Base-by-base conservation (phyloP, 2,329 filamentous ascomycete species). In the Rhexocercosporidium sp. region DNA sequence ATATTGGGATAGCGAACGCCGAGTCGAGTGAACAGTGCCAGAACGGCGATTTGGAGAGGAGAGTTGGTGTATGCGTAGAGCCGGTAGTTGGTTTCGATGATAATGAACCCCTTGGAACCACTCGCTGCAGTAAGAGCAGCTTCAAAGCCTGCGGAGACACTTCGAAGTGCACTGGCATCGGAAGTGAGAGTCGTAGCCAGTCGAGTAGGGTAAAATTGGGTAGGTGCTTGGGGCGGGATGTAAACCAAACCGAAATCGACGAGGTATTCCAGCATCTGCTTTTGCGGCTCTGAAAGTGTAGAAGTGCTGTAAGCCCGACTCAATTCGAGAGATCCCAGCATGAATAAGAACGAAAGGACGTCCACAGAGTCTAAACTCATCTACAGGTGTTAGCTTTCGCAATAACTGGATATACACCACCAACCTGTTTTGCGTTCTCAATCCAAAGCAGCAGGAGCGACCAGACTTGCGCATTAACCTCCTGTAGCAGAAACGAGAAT, bases 61-160 rank as follows among this genome's bases (percentile, higher is more conserved):
- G 94, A 97, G 39, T 92, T 91, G 7, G 96, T 98, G 82, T 99
- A 99, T 37, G 96, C 96, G 82, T 99, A 99, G 73, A 99, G 82
- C 29, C 96, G 92, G 82, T 97, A 98, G 81, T 99, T 99, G 9
- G 96, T 99, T 82, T 99, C 96, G 72, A 99, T 88, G 75, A 99
- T 94, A 77, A 99, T 93, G 82, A 93, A 96, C 70, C 94, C 94
- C 75, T 90, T 89, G 70, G 83, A 80, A 20, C 79, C 80, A 60
- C 76, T 77, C 59, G 71, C 79, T 54, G 74, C 78, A n/a, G 82
- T 80, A 1, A 89, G 85, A 8, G 90, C 90, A 49, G 90, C 90
- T 34, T 88, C 84, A 72, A 94, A 88, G 9, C 89, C 88, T 14
- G 90, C 87, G 72, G 87, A 86, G 60, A 90, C 87, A 79, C 87